A percentile compares a stretch with the other conserved stretches of the same genome.
Conservation (phyloP, 345 rosid species). For the Rhodamnia rubescens region DNA sequence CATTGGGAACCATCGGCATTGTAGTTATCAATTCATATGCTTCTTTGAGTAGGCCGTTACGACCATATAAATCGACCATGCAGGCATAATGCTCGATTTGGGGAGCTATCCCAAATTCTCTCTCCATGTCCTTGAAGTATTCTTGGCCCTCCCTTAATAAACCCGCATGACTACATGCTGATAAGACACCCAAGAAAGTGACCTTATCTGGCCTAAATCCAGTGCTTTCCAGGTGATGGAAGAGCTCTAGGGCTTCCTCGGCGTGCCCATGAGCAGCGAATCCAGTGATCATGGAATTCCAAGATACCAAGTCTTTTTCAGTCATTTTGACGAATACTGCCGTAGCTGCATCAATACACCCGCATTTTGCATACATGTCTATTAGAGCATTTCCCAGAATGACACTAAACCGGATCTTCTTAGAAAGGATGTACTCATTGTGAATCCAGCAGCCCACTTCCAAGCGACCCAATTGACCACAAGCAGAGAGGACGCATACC, state of each 20-base stretch:
- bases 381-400: conserved; percentile 18
- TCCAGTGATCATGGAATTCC: conserved; percentile 33
- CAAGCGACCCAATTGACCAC: conserved; percentile 27
- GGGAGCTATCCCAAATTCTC: conserved; percentile 13
- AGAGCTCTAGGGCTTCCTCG: conserved; percentile 18
- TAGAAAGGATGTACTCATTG: background rate
- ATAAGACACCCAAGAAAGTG: conserved; percentile 24
- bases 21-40: conserved; percentile 13
- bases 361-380: conserved; percentile 39
- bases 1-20: conserved; percentile 26
- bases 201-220: conserved; percentile 22
- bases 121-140: conserved; percentile 12
- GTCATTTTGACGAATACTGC: conserved; percentile 12
- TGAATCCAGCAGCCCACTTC: conserved; percentile 21
- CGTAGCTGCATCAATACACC: conserved; percentile 15
- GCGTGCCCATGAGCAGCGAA: conserved; percentile 26
- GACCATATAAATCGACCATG: conserved; percentile 26
- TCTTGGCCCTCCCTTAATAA: conserved; percentile 17
- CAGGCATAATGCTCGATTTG: conserved; percentile 33
- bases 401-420: conserved; percentile 8
- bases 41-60: conserved; percentile 19
- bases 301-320: conserved; percentile 18
- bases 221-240: conserved; percentile 9
- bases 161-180: conserved; percentile 34
- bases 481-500: conserved; percentile 28